Evolutionary conservation across 345 rosid species (phyloP).

Genomic region (Eucalyptus curtisii): DNA sequence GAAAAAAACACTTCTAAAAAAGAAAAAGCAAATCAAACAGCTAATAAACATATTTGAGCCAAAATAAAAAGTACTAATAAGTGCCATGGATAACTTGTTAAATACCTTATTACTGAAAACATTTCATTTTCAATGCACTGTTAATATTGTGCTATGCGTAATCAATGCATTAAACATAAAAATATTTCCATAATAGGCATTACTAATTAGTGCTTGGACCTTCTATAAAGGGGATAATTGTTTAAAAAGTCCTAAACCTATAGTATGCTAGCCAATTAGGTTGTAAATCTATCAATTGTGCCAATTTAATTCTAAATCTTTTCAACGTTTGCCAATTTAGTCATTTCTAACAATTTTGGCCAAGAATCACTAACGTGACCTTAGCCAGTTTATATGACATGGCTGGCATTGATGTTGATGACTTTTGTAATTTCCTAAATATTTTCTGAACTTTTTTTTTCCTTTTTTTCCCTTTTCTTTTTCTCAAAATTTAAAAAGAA

Average conservation of each 20-base stretch:
- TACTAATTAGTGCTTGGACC: not conserved
- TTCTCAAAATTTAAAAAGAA: too few relatives aligned
- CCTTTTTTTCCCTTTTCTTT: not conserved
- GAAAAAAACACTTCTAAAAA: not conserved
- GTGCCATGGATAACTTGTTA: not conserved
- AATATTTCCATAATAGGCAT: not conserved
- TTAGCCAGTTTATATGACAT: not conserved
- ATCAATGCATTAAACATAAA: not conserved
- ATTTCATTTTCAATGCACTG: fast-evolving
- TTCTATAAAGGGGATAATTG: not conserved
- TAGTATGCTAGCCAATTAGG: too few relatives aligned
- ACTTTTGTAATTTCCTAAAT: too few relatives aligned
- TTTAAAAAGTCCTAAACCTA: not conserved
- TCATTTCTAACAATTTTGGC: too few relatives aligned
- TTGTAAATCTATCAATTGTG: not conserved
- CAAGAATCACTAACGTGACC: fast-evolving
- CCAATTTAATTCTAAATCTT: too few relatives aligned
- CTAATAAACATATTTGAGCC: not conserved
- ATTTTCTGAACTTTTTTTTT: too few relatives aligned
- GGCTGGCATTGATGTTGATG: not conserved
- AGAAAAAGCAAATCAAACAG: not conserved
- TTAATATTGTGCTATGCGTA: too few relatives aligned
- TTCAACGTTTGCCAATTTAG: not conserved
- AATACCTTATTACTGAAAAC: not conserved
- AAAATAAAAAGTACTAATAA: not conserved